Percentiles rank a stretch among this genome's conserved stretches.
Conservation (phyloP, 108 stramenopile species). For the Fistulifera pelliculosa region DNA sequence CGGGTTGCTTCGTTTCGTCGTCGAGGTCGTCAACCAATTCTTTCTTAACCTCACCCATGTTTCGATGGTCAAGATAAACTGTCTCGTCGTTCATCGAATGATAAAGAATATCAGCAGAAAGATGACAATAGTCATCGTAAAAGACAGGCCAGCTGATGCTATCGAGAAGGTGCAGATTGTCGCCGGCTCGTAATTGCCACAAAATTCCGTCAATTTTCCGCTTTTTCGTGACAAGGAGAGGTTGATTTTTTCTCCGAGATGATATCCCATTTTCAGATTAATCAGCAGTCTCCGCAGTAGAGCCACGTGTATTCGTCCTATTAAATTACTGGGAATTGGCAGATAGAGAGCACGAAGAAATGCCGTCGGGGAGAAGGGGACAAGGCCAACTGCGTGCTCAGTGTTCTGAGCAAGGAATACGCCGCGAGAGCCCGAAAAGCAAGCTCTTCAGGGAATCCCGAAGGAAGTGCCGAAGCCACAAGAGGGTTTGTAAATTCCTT, state of each 20-base stretch:
- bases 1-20: too few species aligned
- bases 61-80: conserved; percentile 21
- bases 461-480: conserved; percentile 23
- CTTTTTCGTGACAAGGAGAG: conserved; percentile 12
- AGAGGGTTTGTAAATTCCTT: not conserved
- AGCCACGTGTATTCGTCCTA: conserved; percentile 69
- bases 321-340: conserved; percentile 48
- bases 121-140: conserved; percentile 68
- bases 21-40: not conserved
- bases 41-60: conserved; percentile 7
- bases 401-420: conserved; percentile 68
- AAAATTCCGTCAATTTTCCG: conserved; percentile 28
- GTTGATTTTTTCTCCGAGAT: conserved; percentile 12
- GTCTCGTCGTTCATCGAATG: conserved; percentile 20
- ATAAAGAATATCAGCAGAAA: conserved; percentile 55
- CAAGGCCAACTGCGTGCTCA: conserved; percentile 51
- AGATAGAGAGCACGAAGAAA: conserved; percentile 58
- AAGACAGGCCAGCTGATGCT: conserved; percentile 68
- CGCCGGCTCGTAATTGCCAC: conserved; percentile 45
- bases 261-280: conserved; percentile 36
- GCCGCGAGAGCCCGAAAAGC: conserved; percentile 53
- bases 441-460: conserved; percentile 30
- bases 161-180: conserved; percentile 71
- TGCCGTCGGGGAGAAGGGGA: conserved; percentile 70
- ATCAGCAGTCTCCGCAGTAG: conserved; percentile 51